Evolutionary conservation across 495 filamentous ascomycete species (phyloP), one percentile per base, ranked within the genome.

Genomic region (Podospora appendiculata): DNA sequence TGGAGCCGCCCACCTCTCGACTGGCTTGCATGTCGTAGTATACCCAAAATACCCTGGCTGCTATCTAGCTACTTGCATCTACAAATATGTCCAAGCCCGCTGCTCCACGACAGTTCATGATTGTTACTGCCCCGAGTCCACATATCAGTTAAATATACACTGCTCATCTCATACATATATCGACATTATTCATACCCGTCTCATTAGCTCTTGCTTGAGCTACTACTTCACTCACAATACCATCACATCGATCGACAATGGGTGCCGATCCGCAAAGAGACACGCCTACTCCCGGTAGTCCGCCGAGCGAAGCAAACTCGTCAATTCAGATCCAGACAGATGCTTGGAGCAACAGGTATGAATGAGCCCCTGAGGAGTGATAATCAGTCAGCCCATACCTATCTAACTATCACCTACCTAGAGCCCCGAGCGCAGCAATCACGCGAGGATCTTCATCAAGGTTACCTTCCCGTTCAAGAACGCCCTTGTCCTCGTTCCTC

Each of bases 261-360:
- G 14, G 47, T 11, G 45, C 41, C 32, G 50, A 53, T 32, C 47
- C 13, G n/a, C 41, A 19, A 8, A 47, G 40, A 11, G 32, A 53
- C 18, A 8, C 50, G 18, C 35, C 49, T 2, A 60, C 41, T 33
- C 55, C 53, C 7, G 49, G 45, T 18, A 41, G 50, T n/a, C 35
- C 45, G 14, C 51, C 36, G 8, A 62, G 63, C 41, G 65, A 66
- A 19, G 54, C 55, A 25, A 57, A 60, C 32, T 59, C 57, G n/a
- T 65, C 62, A 33, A 50, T 61, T n/a, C 60, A 65, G 18, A 58
- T 58, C 32, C 54, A 64, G 16, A 9, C 60, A 12, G 62, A 65
- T 45, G 41, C 42, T n/a, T 41, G 18, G 33, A 66, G 60, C 33
- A 51, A 56, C 19, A 58, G 60, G 65, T 66, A 34, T 14, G 54